Percentiles rank a stretch among this genome's conserved stretches.
These are phyloP conservation scores for Candida alai DNA, from an alignment of 805 yeast genomes.

Conservation along the genomic window DNA sequence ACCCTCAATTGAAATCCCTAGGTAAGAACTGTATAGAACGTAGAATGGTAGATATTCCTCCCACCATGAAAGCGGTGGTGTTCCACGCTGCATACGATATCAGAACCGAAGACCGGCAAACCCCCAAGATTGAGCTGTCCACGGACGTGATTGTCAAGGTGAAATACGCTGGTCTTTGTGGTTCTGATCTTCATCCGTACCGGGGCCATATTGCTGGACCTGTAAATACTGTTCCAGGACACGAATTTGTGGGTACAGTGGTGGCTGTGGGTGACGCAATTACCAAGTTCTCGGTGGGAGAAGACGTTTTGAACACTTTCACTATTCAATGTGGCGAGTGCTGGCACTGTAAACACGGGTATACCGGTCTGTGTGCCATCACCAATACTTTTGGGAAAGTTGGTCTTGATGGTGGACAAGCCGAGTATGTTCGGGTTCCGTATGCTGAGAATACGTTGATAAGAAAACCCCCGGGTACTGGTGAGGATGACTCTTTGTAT, in stretches of 20 bases:
- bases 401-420: conserved; percentile 59
- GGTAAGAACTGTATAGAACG: neutral
- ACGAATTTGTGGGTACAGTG: conserved; percentile 46
- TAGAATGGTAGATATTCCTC: neutral
- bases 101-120: conserved; percentile 34
- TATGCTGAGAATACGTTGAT: conserved; percentile 49
- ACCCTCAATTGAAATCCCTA: neutral
- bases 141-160: conserved; percentile 48
- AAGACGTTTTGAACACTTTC: conserved; percentile 44
- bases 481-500: conserved; percentile 41
- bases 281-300: conserved; percentile 38
- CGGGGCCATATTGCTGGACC: conserved; percentile 46
- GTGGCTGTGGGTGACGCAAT: conserved; percentile 35
- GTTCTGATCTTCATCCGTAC: conserved; percentile 52
- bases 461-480: conserved; percentile 32
- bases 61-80: conserved; percentile 47
- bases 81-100: conserved; percentile 43
- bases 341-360: conserved; percentile 54
- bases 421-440: conserved; percentile 59
- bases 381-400: conserved; percentile 57
- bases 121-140: conserved; percentile 34
- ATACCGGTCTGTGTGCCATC: conserved; percentile 50
- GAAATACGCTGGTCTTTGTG: conserved; percentile 48
- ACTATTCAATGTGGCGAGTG: conserved; percentile 60
- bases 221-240: conserved; percentile 45